A percentile compares a stretch with the other conserved stretches of the same genome.
phyloP scores from a whole-genome alignment of 2,329 filamentous ascomycete species.

The Cladorrhinum sp. region DNA sequence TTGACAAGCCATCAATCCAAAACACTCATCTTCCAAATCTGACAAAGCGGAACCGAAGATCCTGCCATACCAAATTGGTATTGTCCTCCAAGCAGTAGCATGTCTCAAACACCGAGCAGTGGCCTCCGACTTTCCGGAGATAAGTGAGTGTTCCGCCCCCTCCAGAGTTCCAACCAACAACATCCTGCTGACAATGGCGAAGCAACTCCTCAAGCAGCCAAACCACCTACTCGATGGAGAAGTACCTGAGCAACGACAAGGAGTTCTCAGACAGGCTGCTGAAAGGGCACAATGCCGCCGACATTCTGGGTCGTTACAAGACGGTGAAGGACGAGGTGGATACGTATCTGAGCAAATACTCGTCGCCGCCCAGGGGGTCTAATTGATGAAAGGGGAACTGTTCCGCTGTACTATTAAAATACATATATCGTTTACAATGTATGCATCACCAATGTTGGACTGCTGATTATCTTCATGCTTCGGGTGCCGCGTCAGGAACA shows the following conservation, averaged over 20 bases:
- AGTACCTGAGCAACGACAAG: conserved; percentile 18
- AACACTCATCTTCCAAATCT: background rate
- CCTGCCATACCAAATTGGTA: background rate
- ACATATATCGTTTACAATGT: background rate
- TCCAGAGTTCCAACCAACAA: background rate
- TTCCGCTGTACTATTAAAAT: background rate
- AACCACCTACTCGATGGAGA: conserved; percentile 16
- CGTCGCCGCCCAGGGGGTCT: background rate
- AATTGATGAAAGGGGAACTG: conserved; percentile 1
- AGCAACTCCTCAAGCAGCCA: conserved; percentile 4
- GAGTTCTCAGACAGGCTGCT: conserved; percentile 23
- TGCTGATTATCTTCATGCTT: background rate
- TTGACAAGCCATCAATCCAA: background rate
- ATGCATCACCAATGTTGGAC: too few species aligned
- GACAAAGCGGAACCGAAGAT: background rate
- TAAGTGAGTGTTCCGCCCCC: conserved; percentile 10
- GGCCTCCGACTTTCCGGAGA: conserved; percentile 18
- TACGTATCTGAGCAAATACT: background rate
- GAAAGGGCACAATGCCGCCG: background rate
- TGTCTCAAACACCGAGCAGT: conserved; percentile 10
- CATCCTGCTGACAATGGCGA: background rate
- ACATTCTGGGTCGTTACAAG: conserved; percentile 10
- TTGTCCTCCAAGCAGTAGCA: background rate
- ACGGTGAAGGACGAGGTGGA: conserved; percentile 12
- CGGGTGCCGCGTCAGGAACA: background rate